Evolutionary conservation across 768 basidiomycete species (phyloP).

Genomic region (Cyclocybe cylindracea): DNA sequence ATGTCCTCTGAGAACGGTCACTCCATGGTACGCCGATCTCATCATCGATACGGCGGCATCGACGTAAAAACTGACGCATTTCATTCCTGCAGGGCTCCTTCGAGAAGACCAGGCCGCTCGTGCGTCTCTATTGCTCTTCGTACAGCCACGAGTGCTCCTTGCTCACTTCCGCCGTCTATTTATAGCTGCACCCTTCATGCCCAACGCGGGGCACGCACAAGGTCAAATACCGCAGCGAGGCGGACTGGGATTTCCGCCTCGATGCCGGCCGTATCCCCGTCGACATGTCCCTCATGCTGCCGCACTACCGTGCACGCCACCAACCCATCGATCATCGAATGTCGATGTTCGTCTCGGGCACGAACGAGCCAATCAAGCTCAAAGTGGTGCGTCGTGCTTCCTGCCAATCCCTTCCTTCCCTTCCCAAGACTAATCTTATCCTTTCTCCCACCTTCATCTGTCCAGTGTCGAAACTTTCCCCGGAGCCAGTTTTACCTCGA

Average conservation of each 20-base stretch:
- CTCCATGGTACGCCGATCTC: constrained; percentile 32
- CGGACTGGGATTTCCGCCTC: constrained; percentile 68
- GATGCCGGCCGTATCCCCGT: constrained; percentile 53
- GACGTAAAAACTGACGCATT: constrained; percentile 5
- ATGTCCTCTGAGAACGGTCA: constrained; percentile 35
- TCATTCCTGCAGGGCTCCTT: constrained; percentile 17
- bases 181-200: constrained; percentile 15
- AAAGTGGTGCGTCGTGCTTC: constrained; percentile 61
- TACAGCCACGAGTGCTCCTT: neutral
- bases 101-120: constrained; percentile 24
- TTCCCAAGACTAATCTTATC: constrained; percentile 14
- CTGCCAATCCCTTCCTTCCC: constrained; percentile 4
- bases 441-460: constrained; percentile 2
- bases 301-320: constrained; percentile 75
- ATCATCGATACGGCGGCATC: neutral
- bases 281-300: constrained; percentile 69
- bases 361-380: constrained; percentile 57
- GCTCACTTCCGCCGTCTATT: constrained; percentile 1
- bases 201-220: constrained; percentile 53
- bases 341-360: constrained; percentile 63
- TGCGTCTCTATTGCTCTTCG: constrained; percentile 11
- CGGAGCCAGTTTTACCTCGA: constrained; percentile 64
- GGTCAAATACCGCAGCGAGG: constrained; percentile 60
- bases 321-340: constrained; percentile 75
- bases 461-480: constrained; percentile 58